These are phyloP conservation scores for Salix brachista DNA, from an alignment of 345 rosid genomes.

Conservation along the genomic window DNA sequence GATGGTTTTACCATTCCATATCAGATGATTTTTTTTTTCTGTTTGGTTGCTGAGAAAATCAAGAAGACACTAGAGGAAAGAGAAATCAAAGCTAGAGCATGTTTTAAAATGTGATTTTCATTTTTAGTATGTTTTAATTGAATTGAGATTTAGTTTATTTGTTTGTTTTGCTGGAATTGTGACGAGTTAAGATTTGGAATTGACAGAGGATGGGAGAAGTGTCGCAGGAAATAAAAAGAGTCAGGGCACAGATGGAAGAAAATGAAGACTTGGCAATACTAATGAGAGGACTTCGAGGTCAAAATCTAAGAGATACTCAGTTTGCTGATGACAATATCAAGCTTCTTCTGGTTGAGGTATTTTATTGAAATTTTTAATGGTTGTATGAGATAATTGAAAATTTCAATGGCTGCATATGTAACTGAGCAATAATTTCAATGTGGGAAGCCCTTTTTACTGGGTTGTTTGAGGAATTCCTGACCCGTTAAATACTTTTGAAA, in stretches of 20 bases:
- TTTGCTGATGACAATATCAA: constrained; percentile 72
- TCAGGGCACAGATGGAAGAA: constrained; percentile 93
- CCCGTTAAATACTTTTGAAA: not conserved
- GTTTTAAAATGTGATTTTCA: not conserved
- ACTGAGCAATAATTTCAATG: not conserved
- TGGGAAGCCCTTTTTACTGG: not conserved
- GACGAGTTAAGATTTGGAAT: constrained; percentile 10
- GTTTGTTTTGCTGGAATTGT: not conserved
- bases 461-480: not conserved
- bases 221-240: constrained; percentile 82
- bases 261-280: constrained; percentile 73
- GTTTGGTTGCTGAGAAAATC: too few relatives aligned
- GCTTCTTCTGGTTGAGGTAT: constrained; percentile 88
- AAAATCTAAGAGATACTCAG: constrained; percentile 69
- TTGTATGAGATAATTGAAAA: not conserved
- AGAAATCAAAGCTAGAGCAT: too few relatives aligned
- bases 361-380: not conserved
- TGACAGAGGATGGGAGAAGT: constrained; percentile 76
- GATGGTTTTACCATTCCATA: too few relatives aligned
- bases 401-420: not conserved
- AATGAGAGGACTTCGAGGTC: constrained; percentile 93
- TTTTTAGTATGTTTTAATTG: not conserved
- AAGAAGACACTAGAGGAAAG: too few relatives aligned
- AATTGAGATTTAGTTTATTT: not conserved
- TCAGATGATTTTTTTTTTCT: too few relatives aligned